Evolutionary conservation across 78 protist genomes (phyloP).

Genomic region (Tieghemostelium lacteum): DNA sequence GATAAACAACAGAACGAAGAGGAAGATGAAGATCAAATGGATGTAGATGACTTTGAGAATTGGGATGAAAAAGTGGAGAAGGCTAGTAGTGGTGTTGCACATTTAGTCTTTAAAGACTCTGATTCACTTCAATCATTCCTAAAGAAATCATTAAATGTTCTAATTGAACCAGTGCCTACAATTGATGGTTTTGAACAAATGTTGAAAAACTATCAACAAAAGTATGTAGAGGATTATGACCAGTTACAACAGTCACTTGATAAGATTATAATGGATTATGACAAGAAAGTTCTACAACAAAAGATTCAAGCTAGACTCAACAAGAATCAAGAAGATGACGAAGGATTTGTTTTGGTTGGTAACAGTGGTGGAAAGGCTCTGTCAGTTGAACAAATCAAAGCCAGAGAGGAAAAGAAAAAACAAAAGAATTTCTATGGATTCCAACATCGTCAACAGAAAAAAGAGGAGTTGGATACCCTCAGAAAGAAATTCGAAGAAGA

Average conservation of each 20-base stretch:
- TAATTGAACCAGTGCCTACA: constrained; percentile 13
- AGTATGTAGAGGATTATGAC: constrained; percentile 28
- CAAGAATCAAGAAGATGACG: constrained; percentile 45
- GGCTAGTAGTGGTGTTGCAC: constrained; percentile 32
- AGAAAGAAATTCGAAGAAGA: constrained; percentile 77
- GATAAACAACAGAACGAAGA: neutral
- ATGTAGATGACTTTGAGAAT: too few species aligned
- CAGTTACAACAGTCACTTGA: constrained; percentile 37
- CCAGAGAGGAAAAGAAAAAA: constrained; percentile 10
- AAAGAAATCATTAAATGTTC: neutral
- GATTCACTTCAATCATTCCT: constrained; percentile 28
- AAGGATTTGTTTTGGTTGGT: constrained; percentile 60
- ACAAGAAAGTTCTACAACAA: constrained; percentile 18
- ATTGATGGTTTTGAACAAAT: constrained; percentile 53
- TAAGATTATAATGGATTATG: constrained; percentile 46
- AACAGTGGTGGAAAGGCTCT: constrained; percentile 7
- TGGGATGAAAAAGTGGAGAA: neutral
- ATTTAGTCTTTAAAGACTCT: constrained; percentile 32
- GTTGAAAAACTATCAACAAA: constrained; percentile 24
- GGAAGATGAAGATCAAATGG: neutral
- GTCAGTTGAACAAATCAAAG: constrained; percentile 27
- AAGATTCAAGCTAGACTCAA: constrained; percentile 5
- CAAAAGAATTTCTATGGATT: constrained; percentile 64
- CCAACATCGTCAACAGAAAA: constrained; percentile 78
- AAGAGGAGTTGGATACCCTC: constrained; percentile 44